A percentile compares a stretch with the other conserved stretches of the same genome.
Conservation (phyloP, 2,329 filamentous ascomycete species). For the Colletotrichum sp. region DNA sequence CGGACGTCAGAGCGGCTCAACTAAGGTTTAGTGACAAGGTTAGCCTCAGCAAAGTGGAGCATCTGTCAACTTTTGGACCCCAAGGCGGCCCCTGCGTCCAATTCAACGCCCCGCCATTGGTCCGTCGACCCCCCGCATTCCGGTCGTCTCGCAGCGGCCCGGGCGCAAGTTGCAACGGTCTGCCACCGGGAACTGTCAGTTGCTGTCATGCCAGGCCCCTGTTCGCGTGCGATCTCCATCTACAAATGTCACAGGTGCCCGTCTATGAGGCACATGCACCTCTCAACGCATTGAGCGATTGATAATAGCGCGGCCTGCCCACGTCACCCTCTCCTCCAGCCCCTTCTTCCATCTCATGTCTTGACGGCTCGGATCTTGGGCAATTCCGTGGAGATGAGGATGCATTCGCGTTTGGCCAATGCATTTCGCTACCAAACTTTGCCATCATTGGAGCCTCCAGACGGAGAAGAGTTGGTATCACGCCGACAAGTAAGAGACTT, state of each 20-base stretch:
- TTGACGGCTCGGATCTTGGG: background rate
- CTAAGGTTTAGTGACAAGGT: slow-evolving; percentile 19
- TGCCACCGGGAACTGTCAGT: background rate
- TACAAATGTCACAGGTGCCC: slow-evolving; percentile 1
- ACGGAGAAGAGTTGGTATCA: background rate
- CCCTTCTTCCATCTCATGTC: background rate
- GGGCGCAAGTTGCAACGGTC: background rate
- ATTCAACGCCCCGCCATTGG: background rate
- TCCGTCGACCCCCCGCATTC: background rate
- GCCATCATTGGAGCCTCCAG: no score
- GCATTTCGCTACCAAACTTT: background rate
- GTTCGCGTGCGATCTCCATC: background rate
- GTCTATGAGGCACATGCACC: slow-evolving; percentile 7
- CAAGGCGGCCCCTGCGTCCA: background rate
- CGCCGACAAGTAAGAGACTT: background rate
- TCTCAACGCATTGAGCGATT: slow-evolving; percentile 4
- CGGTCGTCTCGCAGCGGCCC: background rate
- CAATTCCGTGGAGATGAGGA: background rate
- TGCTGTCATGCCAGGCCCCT: slow-evolving; percentile 2
- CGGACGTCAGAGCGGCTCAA: slow-evolving; percentile 21
- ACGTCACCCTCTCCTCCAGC: background rate
- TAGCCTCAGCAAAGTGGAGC: background rate
- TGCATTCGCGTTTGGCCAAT: slow-evolving; percentile 5
- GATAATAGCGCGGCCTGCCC: background rate
- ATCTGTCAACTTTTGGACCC: background rate